These are phyloP conservation scores for Ampelocalamus luodianensis DNA, from an alignment of 176 grass and related monocot genomes.

Conservation along the genomic window DNA sequence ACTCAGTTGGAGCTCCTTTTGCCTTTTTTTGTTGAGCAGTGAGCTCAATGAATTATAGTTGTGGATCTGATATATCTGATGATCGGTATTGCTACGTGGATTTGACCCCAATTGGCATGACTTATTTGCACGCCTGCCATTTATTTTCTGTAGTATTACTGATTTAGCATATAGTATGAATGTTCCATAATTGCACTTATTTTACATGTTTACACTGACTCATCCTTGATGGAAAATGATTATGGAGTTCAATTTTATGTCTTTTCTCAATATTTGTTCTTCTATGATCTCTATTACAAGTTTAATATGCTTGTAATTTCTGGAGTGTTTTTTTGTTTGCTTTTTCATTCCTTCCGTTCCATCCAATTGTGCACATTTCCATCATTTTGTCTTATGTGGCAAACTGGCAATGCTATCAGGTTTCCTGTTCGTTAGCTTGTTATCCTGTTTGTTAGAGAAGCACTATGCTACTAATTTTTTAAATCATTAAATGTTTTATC, in stretches of 20 bases:
- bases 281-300: background rate
- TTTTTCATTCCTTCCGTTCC: background rate
- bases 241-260: background rate
- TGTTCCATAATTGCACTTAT: background rate
- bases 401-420: background rate
- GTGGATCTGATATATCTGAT: background rate
- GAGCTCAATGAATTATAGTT: background rate
- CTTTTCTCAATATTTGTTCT: background rate
- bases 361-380: background rate
- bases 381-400: background rate
- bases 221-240: background rate
- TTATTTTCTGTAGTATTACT: background rate
- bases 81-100: background rate
- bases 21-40: background rate
- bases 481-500: background rate
- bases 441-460: background rate
- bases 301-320: background rate
- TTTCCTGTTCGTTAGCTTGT: background rate
- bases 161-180: background rate
- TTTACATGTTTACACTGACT: background rate
- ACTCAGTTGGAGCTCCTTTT: background rate
- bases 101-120: background rate
- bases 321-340: background rate
- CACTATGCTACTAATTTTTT: background rate
- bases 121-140: background rate